Percentiles rank a stretch among this genome's conserved stretches.
Evolutionary conservation across 2,329 filamentous ascomycete species (phyloP).

Genomic region (Scytalidium sp.): DNA sequence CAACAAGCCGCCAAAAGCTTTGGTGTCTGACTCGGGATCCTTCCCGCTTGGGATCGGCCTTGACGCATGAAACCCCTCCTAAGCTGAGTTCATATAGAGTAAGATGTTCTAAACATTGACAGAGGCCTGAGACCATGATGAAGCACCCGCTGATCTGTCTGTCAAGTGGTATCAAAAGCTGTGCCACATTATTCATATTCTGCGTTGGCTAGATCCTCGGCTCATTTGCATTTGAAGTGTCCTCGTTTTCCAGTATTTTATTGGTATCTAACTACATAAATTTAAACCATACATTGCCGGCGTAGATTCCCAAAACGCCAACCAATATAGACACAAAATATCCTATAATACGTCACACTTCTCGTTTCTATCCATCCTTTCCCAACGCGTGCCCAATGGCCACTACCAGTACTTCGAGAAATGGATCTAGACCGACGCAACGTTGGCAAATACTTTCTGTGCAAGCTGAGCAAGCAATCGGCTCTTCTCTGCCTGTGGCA

Average conservation of each 20-base stretch:
- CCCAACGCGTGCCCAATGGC: too few relatives aligned
- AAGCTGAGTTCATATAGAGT: too few relatives aligned
- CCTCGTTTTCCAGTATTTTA: background rate
- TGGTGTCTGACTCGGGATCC: too few relatives aligned
- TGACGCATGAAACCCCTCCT: too few relatives aligned
- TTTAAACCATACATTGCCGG: background rate
- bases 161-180: too few relatives aligned
- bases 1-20: too few relatives aligned
- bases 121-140: too few relatives aligned
- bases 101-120: too few relatives aligned
- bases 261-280: background rate
- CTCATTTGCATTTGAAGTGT: background rate
- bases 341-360: background rate
- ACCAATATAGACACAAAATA: background rate
- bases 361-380: background rate
- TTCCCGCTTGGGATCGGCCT: too few relatives aligned
- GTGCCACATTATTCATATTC: too few relatives aligned
- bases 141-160: too few relatives aligned
- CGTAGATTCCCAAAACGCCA: background rate
- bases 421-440: slow-evolving; percentile 36
- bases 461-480: slow-evolving; percentile 81
- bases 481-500: slow-evolving; percentile 80
- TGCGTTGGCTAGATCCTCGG: background rate
- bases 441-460: slow-evolving; percentile 80
- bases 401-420: too few relatives aligned